A percentile compares a stretch with the other conserved stretches of the same genome.
Evolutionary conservation across 129 eudicot genomes (phyloP).

Genomic region (Artemisia annua): DNA sequence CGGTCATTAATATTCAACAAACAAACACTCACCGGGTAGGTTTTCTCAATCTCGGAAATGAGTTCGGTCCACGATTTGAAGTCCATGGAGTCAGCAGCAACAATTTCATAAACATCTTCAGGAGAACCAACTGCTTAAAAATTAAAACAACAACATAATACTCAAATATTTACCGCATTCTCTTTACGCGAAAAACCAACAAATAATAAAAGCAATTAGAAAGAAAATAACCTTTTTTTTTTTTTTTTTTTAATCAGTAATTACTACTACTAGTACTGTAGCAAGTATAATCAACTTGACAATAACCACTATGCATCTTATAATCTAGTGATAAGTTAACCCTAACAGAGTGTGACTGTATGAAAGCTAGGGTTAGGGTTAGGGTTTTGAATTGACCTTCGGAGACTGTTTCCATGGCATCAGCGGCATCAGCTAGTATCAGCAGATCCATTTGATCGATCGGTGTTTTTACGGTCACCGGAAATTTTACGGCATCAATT

Average conservation of each 20-base stretch:
- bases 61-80: constrained; percentile 69
- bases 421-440: constrained; percentile 28
- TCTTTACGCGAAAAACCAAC: no score
- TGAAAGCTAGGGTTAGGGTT: neutral
- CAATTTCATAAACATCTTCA: constrained; percentile 43
- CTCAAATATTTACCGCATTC: no score
- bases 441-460: constrained; percentile 27
- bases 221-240: no score
- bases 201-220: no score
- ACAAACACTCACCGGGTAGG: constrained; percentile 58
- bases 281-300: no score
- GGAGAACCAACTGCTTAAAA: constrained; percentile 39
- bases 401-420: constrained; percentile 32
- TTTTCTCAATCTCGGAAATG: constrained; percentile 58
- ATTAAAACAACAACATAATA: neutral
- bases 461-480: no score
- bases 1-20: neutral
- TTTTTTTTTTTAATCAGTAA: no score
- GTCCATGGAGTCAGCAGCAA: constrained; percentile 44
- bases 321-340: no score
- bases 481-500: neutral
- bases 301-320: no score
- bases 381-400: constrained; percentile 13
- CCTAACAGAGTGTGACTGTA: no score
- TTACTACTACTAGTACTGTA: no score